Evolutionary conservation across 345 rosid species (phyloP), one percentile per base, ranked within the genome.

Genomic region (Raphanus raphanistrum): DNA sequence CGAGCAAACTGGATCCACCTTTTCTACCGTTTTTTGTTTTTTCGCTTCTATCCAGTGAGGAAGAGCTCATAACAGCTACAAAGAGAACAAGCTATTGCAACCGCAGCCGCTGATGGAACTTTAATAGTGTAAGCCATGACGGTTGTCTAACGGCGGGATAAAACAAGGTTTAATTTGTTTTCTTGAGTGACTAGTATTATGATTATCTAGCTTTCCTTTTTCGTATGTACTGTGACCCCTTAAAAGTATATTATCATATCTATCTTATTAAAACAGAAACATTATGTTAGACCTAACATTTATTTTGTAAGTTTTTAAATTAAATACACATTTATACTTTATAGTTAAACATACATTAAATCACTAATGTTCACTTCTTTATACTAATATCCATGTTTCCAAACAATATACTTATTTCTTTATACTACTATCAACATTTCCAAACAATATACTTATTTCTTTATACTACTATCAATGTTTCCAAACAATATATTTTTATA

Each of bases 121-220:
- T 76, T 76, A 59, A 17, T 61, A 4, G 54, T 32, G 62, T 60
- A 25, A 76, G 62, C 38, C 79, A 76, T 69, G 12, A 55, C 31
- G 66, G 36, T 21, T 45, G 7, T 45, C 16, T 45, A 43, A 7
- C 6, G 21, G 52, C 63, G 36, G 77, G 32, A 8, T 4, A 73
- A 63, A 73, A 64, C 32, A 50, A 21, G 28, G 10, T 45, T 45
- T 45, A 9, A 5, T 16, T 0, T 31, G 7, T 17, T 1, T 38
- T 0, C 4, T 17, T 32, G 25, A 29, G 0, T 13, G 15, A 16
- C 32, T 63, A 8, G 63, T 26, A 45, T 13, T n/a, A 21, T 21
- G 21, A 36, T 45, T n/a, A 36, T 17, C 3, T 41, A 8, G 48
- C 48, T 10, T 58, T 11, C 28, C 12, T 8, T 52, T 63, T 9